These are phyloP conservation scores for Echium plantagineum DNA, from an alignment of 257 asterid genomes.

Conservation along the genomic window DNA sequence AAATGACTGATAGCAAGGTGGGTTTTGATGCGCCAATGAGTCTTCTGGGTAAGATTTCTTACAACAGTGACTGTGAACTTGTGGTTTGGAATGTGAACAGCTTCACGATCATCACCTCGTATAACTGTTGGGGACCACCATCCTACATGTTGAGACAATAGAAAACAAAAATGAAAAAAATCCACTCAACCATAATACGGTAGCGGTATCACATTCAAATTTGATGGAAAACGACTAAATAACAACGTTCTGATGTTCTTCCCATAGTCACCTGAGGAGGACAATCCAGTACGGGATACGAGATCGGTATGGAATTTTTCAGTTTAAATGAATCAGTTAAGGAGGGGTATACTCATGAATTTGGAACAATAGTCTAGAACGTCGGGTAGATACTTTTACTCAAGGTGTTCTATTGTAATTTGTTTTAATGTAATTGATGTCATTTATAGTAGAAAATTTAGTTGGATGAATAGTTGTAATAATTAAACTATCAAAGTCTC, in stretches of 20 bases:
- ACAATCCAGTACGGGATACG: too few relatives aligned
- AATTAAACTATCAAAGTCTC: too few relatives aligned
- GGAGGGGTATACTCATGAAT: too few relatives aligned
- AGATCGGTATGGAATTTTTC: too few relatives aligned
- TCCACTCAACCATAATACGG: background rate
- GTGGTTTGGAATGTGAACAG: constrained; percentile 29
- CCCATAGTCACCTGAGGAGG: background rate
- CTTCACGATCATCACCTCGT: constrained; percentile 36
- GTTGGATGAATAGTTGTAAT: too few relatives aligned
- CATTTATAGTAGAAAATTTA: too few relatives aligned
- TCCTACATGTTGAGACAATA: constrained; percentile 22
- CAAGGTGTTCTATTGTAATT: too few relatives aligned
- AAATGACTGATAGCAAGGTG: constrained; percentile 27
- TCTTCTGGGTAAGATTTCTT: constrained; percentile 28
- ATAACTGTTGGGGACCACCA: constrained; percentile 34
- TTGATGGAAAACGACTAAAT: background rate
- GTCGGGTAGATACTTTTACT: too few relatives aligned
- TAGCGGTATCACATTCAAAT: background rate
- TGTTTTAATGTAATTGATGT: too few relatives aligned
- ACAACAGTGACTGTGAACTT: constrained; percentile 20
- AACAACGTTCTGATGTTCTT: too few relatives aligned
- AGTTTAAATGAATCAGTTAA: too few relatives aligned
- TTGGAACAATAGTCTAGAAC: too few relatives aligned
- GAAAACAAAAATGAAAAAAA: background rate
- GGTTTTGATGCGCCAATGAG: constrained; percentile 31